Base-by-base conservation (phyloP, 306 rosid genomes). In the Glycine latifolia region DNA sequence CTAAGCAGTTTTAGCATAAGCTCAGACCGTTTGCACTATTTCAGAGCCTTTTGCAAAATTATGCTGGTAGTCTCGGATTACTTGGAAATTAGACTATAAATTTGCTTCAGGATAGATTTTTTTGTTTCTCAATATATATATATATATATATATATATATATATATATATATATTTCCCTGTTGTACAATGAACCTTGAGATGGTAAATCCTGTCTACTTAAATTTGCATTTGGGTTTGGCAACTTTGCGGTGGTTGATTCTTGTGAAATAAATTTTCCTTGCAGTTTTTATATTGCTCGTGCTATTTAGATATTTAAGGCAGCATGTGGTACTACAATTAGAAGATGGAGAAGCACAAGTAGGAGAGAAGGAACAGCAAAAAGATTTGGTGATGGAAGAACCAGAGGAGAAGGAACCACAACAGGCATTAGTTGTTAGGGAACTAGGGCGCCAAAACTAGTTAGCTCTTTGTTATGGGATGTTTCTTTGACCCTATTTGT, bases 251-350 rank as follows among this genome's bases (percentile, higher is more conserved):
- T 13, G 26, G 14, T 13, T 73, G 80, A 67, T 65, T 81, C 79
- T 85, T 53, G 75, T 55, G 71, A 33, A 14, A 10, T 6, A 2
- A 35, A 54, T 69, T 72, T 33, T 62, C 12, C 71, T 62, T 84
- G 86, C 99, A 95, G 97, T 91, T 71, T 95, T 95, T 80, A 85
- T 92, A 76, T 78, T 82, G 85, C 83, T 95, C 15, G 99, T 95
- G 44, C 77, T 91, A 72, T 78, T 91, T 58, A 88, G 90, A 78
- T 86, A 85, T 54, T 80, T 85, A 82, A 91, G 88, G 71, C 92
- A 91, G 75, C 89, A 83, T 67, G 76, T 88, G 33, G 79, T 71
- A 76, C 87, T 87, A 14, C 76, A 81, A 48, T 3, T 77, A 54
- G 89, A 84, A 46, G 89, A 81, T 31, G 88, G 52, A 61, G 90